These are phyloP conservation scores for Candida sp. DNA, from an alignment of 1,139 yeast genomes.

Conservation along the genomic window DNA sequence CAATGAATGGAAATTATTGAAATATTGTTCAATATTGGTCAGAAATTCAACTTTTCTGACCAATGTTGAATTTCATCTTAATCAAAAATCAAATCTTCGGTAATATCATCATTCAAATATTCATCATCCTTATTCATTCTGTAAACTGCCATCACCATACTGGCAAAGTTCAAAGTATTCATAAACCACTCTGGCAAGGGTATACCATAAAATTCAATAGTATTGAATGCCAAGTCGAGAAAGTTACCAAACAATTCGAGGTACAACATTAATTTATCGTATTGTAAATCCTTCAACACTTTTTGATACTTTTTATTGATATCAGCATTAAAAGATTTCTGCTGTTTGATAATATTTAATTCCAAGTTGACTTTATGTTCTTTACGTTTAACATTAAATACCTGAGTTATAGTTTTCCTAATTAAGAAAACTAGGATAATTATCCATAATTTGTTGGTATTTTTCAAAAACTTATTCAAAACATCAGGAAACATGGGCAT, in stretches of 20 bases:
- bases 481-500: slow-evolving; percentile 42
- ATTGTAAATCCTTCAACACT: slow-evolving; percentile 40
- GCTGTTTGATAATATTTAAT: slow-evolving; percentile 26
- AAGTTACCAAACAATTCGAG: slow-evolving; percentile 44
- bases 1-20: too few relatives aligned
- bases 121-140: slow-evolving; percentile 53
- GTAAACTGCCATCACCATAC: slow-evolving; percentile 49
- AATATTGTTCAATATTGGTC: too few relatives aligned
- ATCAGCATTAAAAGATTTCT: slow-evolving; percentile 20
- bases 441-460: slow-evolving; percentile 47
- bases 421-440: slow-evolving; percentile 40
- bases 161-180: slow-evolving; percentile 39
- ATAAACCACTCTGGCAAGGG: slow-evolving; percentile 44
- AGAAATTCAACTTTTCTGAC: too few relatives aligned
- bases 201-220: slow-evolving; percentile 37
- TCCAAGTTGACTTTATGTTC: slow-evolving; percentile 39
- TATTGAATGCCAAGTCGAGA: slow-evolving; percentile 39
- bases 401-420: slow-evolving; percentile 41
- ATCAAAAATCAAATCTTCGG: slow-evolving; percentile 40
- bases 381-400: slow-evolving; percentile 37
- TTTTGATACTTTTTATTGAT: slow-evolving; percentile 37
- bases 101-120: slow-evolving; percentile 44
- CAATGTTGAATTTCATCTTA: too few relatives aligned
- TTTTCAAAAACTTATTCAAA: slow-evolving; percentile 30
- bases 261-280: slow-evolving; percentile 42